These are phyloP conservation scores for Penicillium taxi DNA, from an alignment of 495 filamentous ascomycete species.

Conservation along the genomic window DNA sequence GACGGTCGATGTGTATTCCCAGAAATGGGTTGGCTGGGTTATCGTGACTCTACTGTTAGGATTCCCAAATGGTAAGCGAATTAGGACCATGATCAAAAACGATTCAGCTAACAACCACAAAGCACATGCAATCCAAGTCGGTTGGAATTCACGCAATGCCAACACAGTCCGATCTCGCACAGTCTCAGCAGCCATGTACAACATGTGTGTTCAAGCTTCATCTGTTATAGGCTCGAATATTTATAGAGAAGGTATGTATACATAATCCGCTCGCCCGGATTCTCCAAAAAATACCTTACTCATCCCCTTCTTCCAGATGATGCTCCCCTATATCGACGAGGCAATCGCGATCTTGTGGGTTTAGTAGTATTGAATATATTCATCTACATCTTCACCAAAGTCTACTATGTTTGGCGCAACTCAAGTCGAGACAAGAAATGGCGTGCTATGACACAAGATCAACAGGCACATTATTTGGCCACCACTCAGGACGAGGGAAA, in stretches of 20 bases:
- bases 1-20: too few relatives aligned
- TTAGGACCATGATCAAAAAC: too few relatives aligned
- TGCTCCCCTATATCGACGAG: constrained; percentile 10
- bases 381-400: constrained; percentile 16
- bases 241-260: too few relatives aligned
- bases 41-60: too few relatives aligned
- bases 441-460: constrained; percentile 8
- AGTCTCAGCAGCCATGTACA: constrained; percentile 19
- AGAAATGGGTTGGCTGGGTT: too few relatives aligned
- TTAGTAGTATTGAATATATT: constrained; percentile 8
- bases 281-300: constrained; percentile 2
- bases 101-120: too few relatives aligned
- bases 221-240: constrained; percentile 11
- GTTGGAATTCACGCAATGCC: constrained; percentile 24
- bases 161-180: constrained; percentile 29
- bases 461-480: constrained; percentile 7
- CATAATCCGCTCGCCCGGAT: not conserved
- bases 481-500: constrained; percentile 25
- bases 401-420: constrained; percentile 30
- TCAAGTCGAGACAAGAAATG: constrained; percentile 6
- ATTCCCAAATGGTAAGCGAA: too few relatives aligned
- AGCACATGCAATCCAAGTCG: too few relatives aligned
- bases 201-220: constrained; percentile 10
- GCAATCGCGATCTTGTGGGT: constrained; percentile 12
- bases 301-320: too few relatives aligned